Base-by-base conservation (phyloP, 495 filamentous ascomycete genomes). In the Trichoderma parareesei region DNA sequence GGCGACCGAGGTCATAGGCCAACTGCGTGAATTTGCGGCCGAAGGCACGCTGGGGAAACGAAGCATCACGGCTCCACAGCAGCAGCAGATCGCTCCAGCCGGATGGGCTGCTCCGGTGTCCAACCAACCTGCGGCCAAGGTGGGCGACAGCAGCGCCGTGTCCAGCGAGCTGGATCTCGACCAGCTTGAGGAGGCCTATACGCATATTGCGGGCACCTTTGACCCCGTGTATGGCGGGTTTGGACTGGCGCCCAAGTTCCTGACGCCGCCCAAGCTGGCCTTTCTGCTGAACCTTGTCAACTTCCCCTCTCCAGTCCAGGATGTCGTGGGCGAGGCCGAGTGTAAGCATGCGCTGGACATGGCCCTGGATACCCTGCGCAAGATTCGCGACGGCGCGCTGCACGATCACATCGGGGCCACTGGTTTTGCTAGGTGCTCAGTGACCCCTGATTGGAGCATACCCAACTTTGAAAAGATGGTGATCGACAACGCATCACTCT, bases 381-480 rank as follows among this genome's bases (percentile, higher is more conserved):
- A 84, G 38, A 96, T 98, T 82, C 88, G 88, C 2, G 85, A 89
- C 49, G 90, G 94, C 43, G 95, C 90, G 3, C 90, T 98, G 65
- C 86, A 92, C 63, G 94, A 98, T 70, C 94, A 98, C 67, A 87
- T 98, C 66, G 95, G 94, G 3, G 85, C 88, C 70, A 59, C 68
- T 4, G 94, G 94, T 4, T 96, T 98, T 71, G 85, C 92, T 60
- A 82, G 94, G 60, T 96, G 96, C 68, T 95, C 91, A 44, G 88
- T 96, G 7, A 98, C 94, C 6, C 77, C 82, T 37, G 89, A 97
- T 74, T 98, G 94, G 94, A 87, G 84, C 64, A 75, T 98, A 48
- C 94, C 94, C 35, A 93, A 96, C 71, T 98, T 98, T 71, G 94
- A 98, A 76, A 98, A 98, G 81, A 96, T 98, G 91, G 84, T 97